A percentile compares a stretch with the other conserved stretches of the same genome.
Conservation (phyloP, 257 asterid species). For the Nicotiana obtusifolia region DNA sequence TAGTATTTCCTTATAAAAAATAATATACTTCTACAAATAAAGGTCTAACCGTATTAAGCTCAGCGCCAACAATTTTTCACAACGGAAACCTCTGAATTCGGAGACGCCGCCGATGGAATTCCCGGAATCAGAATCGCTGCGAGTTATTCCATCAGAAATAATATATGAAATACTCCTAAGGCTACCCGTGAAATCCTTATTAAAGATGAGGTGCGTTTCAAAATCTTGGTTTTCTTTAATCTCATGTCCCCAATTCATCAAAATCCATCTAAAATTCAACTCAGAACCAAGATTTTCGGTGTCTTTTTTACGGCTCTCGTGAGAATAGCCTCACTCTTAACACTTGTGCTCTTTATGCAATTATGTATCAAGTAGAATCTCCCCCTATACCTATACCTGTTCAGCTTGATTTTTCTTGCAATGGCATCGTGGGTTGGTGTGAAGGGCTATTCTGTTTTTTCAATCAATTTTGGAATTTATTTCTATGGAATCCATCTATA, state of each 20-base stretch:
- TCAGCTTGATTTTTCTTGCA: not conserved
- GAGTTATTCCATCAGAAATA: slow-evolving; percentile 44
- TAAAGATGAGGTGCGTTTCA: slow-evolving; percentile 39
- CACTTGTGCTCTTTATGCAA: not conserved
- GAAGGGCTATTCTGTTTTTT: not conserved
- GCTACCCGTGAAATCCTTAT: slow-evolving; percentile 37
- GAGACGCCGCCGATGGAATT: not conserved
- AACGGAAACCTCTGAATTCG: too few relatives aligned
- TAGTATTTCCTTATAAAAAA: too few relatives aligned
- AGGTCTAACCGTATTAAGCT: too few relatives aligned
- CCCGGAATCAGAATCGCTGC: not conserved
- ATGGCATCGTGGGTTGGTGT: not conserved
- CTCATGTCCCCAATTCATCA: slow-evolving; percentile 30
- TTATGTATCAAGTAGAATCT: not conserved
- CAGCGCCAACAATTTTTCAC: too few relatives aligned
- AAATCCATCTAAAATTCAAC: slow-evolving; percentile 28
- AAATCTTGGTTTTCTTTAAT: slow-evolving; percentile 45
- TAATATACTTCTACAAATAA: too few relatives aligned
- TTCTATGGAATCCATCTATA: not conserved
- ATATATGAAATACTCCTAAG: slow-evolving; percentile 33
- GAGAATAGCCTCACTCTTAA: not conserved
- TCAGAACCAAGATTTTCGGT: not conserved
- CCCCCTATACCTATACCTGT: not conserved
- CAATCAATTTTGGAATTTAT: not conserved
- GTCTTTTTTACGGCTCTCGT: not conserved